A percentile compares a stretch with the other conserved stretches of the same genome.
These are phyloP conservation scores for Russula emetica DNA, from an alignment of 768 basidiomycete genomes.

Conservation along the genomic window DNA sequence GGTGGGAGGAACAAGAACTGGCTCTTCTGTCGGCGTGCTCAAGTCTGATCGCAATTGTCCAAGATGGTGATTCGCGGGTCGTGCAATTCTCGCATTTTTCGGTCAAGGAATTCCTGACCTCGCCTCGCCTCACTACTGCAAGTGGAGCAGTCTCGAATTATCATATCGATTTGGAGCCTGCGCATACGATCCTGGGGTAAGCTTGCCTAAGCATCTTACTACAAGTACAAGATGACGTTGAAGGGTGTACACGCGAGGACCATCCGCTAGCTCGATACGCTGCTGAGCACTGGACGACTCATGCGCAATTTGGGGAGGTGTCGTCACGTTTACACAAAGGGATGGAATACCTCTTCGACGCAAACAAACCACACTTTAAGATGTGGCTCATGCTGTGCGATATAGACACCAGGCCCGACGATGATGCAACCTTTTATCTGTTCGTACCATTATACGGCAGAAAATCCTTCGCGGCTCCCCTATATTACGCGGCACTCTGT, in stretches of 20 bases:
- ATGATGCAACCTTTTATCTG: background rate
- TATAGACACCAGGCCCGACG: background rate
- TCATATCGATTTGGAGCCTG: background rate
- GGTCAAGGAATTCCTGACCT: background rate
- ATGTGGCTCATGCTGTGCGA: background rate
- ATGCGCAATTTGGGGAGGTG: background rate
- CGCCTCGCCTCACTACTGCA: background rate
- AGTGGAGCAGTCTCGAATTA: background rate
- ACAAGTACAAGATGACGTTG: background rate
- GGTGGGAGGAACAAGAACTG: background rate
- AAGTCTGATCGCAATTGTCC: background rate
- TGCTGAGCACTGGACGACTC: background rate
- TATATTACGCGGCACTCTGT: background rate
- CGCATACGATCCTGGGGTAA: background rate
- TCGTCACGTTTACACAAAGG: background rate
- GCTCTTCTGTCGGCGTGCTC: background rate
- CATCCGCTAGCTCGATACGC: background rate
- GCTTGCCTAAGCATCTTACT: background rate
- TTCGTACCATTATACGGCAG: background rate
- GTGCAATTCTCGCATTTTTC: constrained; percentile 1
- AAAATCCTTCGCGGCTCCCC: background rate
- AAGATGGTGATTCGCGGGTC: no score
- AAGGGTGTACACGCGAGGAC: no score
- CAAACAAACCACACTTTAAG: background rate
- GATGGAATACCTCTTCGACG: background rate